Evolutionary conservation across 2,329 filamentous ascomycete genomes (phyloP).

Genomic region (Colletotrichum sp.): DNA sequence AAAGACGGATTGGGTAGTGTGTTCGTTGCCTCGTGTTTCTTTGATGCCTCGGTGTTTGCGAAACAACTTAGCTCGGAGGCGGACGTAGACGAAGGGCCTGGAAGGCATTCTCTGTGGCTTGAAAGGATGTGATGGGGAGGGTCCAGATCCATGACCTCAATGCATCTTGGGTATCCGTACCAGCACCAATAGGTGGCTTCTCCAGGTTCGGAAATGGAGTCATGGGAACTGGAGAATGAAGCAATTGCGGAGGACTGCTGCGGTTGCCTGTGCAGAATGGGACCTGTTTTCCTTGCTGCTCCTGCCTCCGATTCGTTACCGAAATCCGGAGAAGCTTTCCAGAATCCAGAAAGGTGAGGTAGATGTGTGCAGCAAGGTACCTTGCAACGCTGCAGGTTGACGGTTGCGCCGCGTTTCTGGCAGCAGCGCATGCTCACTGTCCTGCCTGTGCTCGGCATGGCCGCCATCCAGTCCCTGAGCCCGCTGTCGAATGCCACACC

Average conservation of each 20-base stretch:
- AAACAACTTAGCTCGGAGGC: background rate
- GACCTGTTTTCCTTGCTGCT: background rate
- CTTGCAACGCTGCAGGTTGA: background rate
- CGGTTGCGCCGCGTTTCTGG: background rate
- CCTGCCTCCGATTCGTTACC: background rate
- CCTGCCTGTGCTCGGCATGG: background rate
- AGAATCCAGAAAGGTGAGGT: background rate
- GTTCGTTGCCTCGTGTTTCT: background rate
- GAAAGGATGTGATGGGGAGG: background rate
- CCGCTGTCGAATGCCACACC: background rate
- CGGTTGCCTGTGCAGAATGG: background rate
- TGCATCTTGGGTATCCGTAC: background rate
- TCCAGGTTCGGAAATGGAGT: background rate
- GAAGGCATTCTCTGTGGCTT: background rate
- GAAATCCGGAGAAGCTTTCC: background rate
- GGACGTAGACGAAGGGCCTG: background rate
- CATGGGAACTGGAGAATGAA: background rate
- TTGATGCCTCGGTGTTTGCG: conserved; percentile 5
- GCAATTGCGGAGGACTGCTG: background rate
- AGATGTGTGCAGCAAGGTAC: background rate
- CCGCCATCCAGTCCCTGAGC: background rate
- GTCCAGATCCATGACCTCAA: background rate
- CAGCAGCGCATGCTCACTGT: background rate
- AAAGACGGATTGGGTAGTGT: background rate
- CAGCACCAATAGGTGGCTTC: background rate